Conservation (phyloP, 306 rosid genomes). For the Vigna nakashimae region DNA sequence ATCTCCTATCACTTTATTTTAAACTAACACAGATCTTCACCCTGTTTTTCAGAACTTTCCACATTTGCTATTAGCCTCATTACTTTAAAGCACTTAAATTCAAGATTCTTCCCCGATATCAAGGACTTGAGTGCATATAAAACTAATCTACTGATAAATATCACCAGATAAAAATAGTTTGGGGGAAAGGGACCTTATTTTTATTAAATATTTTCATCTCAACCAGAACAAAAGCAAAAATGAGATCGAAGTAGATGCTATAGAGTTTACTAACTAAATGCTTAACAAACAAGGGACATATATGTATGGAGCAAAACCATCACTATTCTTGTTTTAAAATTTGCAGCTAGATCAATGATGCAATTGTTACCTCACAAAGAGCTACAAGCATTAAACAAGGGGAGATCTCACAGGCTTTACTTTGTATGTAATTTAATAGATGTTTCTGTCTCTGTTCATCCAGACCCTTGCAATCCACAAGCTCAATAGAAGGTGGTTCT, state of each 20-base stretch:
- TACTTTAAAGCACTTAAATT: neutral
- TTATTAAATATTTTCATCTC: neutral
- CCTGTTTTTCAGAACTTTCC: neutral
- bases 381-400: slow-evolving; percentile 78
- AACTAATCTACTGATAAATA: slow-evolving; percentile 27
- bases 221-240: neutral
- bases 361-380: slow-evolving; percentile 73
- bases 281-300: slow-evolving; percentile 23
- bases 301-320: slow-evolving; percentile 28
- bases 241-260: neutral
- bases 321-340: slow-evolving; percentile 15
- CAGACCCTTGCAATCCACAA: slow-evolving; percentile 75
- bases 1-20: neutral
- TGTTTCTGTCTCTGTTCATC: slow-evolving; percentile 66
- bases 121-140: neutral
- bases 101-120: slow-evolving; percentile 3
- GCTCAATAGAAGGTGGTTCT: slow-evolving; percentile 63
- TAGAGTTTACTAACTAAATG: slow-evolving; percentile 15
- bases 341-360: slow-evolving; percentile 25
- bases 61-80: neutral
- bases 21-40: neutral
- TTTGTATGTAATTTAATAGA: slow-evolving; percentile 51
- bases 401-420: slow-evolving; percentile 63
- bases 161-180: neutral
- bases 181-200: neutral